These are phyloP conservation scores for Tubosaeta brunneosetosa DNA, from an alignment of 768 basidiomycete species.

Conservation along the genomic window DNA sequence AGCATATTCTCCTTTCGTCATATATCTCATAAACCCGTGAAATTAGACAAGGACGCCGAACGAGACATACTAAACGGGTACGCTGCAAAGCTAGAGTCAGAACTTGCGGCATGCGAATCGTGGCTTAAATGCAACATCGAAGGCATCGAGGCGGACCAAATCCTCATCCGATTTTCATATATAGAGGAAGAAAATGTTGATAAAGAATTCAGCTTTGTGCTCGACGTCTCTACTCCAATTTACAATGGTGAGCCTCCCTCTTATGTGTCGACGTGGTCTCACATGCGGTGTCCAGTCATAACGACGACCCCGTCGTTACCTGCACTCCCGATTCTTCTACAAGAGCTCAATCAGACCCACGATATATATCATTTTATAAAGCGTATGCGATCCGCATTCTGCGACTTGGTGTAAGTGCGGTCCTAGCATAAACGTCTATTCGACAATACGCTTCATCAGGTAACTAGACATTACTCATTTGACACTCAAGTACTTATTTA, in stretches of 20 bases:
- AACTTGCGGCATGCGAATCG: constrained; percentile 54
- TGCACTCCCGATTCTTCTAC: constrained; percentile 61
- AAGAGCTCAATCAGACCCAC: constrained; percentile 62
- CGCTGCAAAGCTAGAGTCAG: constrained; percentile 48
- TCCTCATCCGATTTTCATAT: constrained; percentile 68
- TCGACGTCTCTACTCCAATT: constrained; percentile 60
- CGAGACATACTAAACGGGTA: constrained; percentile 49
- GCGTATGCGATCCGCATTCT: too few relatives aligned
- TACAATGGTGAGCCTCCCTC: constrained; percentile 56
- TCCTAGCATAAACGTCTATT: too few relatives aligned
- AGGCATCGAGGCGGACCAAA: constrained; percentile 66
- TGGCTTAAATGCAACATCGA: constrained; percentile 65
- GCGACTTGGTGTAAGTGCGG: constrained; percentile 5
- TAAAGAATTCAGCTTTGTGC: constrained; percentile 66
- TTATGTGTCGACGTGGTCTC: background rate
- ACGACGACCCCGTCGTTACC: constrained; percentile 72
- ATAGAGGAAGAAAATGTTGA: constrained; percentile 55
- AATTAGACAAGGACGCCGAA: constrained; percentile 66
- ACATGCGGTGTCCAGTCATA: constrained; percentile 48
- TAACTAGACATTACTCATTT: too few relatives aligned
- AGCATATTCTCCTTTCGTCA: constrained; percentile 4
- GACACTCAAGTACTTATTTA: too few relatives aligned
- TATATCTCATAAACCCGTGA: background rate
- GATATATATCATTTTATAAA: constrained; percentile 59
- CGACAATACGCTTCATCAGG: too few relatives aligned